A percentile compares a stretch with the other conserved stretches of the same genome.
phyloP scores from a whole-genome alignment of 2,329 filamentous ascomycete genomes.

The Stylonectria norvegica region DNA sequence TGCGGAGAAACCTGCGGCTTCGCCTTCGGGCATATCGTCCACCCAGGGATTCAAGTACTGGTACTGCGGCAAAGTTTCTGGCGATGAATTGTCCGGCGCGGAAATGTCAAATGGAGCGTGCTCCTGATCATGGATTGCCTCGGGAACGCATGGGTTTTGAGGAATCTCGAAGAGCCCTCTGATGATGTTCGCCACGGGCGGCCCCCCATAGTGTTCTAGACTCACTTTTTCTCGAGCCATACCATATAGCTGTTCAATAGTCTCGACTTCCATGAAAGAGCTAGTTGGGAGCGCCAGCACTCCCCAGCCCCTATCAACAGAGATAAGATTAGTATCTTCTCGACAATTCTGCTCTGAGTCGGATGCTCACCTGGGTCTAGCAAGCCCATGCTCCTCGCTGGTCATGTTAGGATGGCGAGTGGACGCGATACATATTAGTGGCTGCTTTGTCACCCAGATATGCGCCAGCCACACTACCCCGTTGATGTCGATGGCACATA shows the following conservation, averaged over 20 bases:
- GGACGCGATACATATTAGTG: conserved; percentile 27
- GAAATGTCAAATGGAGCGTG: too few species aligned
- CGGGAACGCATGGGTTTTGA: too few species aligned
- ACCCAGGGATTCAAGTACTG: too few species aligned
- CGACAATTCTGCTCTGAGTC: not conserved
- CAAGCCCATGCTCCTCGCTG: conserved; percentile 31
- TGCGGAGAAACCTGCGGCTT: too few species aligned
- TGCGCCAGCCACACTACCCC: conserved; percentile 49
- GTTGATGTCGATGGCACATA: conserved; percentile 50
- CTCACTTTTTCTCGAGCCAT: too few species aligned
- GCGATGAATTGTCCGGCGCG: too few species aligned
- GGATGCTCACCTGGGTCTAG: conserved; percentile 25
- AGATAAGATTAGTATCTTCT: conserved; percentile 4
- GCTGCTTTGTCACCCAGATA: conserved; percentile 44
- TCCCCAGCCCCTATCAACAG: conserved; percentile 43
- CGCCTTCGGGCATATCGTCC: too few species aligned
- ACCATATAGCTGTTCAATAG: conserved; percentile 35
- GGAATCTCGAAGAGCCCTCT: conserved; percentile 24
- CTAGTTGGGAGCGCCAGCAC: conserved; percentile 44
- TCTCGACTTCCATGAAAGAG: conserved; percentile 39
- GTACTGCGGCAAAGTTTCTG: too few species aligned
- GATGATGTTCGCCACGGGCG: conserved; percentile 27
- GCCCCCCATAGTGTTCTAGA: too few species aligned
- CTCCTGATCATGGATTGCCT: too few species aligned
- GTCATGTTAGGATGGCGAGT: conserved; percentile 15